These are phyloP conservation scores for Quercus phellos DNA, from an alignment of 331 rosid genomes.

Conservation along the genomic window DNA sequence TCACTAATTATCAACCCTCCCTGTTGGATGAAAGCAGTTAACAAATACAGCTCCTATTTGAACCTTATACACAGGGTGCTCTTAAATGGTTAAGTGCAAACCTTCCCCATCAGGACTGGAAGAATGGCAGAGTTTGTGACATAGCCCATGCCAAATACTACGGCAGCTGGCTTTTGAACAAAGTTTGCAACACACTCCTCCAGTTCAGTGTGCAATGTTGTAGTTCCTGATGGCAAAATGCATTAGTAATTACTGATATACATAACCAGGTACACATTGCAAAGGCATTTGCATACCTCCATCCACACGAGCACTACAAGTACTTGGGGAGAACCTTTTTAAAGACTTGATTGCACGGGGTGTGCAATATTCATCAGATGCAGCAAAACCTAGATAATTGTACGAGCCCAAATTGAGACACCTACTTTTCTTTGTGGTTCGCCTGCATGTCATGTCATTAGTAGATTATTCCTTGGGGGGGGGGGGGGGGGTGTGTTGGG, in stretches of 20 bases:
- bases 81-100: constrained; percentile 4
- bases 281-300: constrained; percentile 45
- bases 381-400: constrained; percentile 84
- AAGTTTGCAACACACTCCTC: constrained; percentile 60
- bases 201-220: constrained; percentile 49
- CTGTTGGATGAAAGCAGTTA: constrained; percentile 16
- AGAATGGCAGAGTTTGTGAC: constrained; percentile 77
- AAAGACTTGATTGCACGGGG: constrained; percentile 65
- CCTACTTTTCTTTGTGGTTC: constrained; percentile 46
- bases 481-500: too few species aligned
- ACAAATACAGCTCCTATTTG: constrained; percentile 1
- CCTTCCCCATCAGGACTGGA: constrained; percentile 78
- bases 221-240: constrained; percentile 46
- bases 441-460: constrained; percentile 36
- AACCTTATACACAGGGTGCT: not conserved
- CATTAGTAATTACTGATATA: not conserved
- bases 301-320: constrained; percentile 73
- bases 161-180: constrained; percentile 69
- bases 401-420: constrained; percentile 85
- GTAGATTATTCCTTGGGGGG: not conserved
- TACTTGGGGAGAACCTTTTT: constrained; percentile 64
- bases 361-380: constrained; percentile 74
- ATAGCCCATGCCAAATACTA: constrained; percentile 81
- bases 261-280: not conserved
- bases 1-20: constrained; percentile 58